Evolutionary conservation across 2,329 filamentous ascomycete genomes (phyloP), one percentile per base, ranked within the genome.

Genomic region (Trematosphaeria pertusa): DNA sequence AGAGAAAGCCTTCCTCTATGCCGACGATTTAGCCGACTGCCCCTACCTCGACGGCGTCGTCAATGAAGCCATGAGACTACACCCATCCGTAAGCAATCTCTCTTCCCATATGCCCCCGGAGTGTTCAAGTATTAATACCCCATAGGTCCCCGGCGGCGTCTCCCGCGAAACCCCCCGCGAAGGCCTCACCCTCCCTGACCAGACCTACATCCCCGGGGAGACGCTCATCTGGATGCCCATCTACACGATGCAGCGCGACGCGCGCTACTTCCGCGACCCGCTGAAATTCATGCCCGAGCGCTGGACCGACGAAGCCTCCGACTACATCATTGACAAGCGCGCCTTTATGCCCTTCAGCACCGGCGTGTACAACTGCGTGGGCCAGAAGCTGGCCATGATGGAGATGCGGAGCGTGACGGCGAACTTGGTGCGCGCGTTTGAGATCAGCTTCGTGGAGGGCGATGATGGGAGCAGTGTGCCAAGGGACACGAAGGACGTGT

Each of bases 311-410:
- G 61, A 65, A 28, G 37, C 53, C 7, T 54, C 57, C 8, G 49
- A 53, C 4, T 54, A 58, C 5, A 31, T 64, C 20, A 47, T 58
- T 2, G 59, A 70, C 31, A 69, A 65, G 43, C 63, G 78, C 38
- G 88, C 88, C 0, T 92, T 89, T 70, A 88, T 86, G 53, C 85
- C 89, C 1, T 90, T 89, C 58, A 83, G 80, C 24, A 74, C 87
- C 43, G 87, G 87, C 0, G 79, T 84, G 0, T 77, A 87, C n/a
- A 85, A 84, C 3, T 90, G 87, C 61, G 86, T 89, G 21, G 87
- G 87, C 1, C 89, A 88, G 76, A 80, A 67, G 1, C 71, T 88
- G 28, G 84, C 84, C 0, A 85, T 87, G 56, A 75, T 81, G 43
- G 85, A 88, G 73, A 82, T 88, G 79, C 79, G 75, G 45, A 81